Evolutionary conservation across 495 filamentous ascomycete genomes (phyloP), one percentile per base, ranked within the genome.

Genomic region (Talaromyces liani): DNA sequence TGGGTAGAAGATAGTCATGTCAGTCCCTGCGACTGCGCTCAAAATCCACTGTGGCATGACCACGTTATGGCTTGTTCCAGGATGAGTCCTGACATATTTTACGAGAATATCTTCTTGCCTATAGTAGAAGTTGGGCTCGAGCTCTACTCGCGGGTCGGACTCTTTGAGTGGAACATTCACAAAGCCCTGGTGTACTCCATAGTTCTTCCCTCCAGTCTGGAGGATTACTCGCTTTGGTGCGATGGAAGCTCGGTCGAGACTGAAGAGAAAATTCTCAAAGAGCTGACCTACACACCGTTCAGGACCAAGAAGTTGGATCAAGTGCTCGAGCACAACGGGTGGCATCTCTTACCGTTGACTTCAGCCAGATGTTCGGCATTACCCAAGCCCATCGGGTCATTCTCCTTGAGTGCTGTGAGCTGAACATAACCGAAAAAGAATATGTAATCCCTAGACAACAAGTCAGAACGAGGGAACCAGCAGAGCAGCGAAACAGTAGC

Each of bases 51-150:
- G 70, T 5, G 79, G 80, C 64, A 74, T 69, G 6, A 66, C 69
- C 31, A 79, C 68, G 63, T 65, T 76, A 70, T 71, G 79, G 39
- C 59, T 18, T 3, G 71, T 69, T 60, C 54, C 24, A 47, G 73
- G 62, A 4, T 67, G 62, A 0, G 29, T 31, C 24, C n/a, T 57
- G 68, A 72, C 75, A 66, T 70, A 83, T 4, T 60, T 20, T 8
- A 59, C 63, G 0, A 83, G 67, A 31, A 70, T 59, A 65, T 84
- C 79, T 72, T 85, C 79, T 70, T 84, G 81, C 2, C 67, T 65
- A 67, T 80, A 83, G 73, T 84, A 84, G 70, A 84, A 84, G 69
- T 84, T 85, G 10, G 70, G 71, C 58, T 75, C 76, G 6, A 77
- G 70, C 2, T 65, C 36, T 22, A 81, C 67, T 6, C 80, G 77